phyloP scores from a whole-genome alignment of 2,329 filamentous ascomycete species.

The Zalaria obscura region DNA sequence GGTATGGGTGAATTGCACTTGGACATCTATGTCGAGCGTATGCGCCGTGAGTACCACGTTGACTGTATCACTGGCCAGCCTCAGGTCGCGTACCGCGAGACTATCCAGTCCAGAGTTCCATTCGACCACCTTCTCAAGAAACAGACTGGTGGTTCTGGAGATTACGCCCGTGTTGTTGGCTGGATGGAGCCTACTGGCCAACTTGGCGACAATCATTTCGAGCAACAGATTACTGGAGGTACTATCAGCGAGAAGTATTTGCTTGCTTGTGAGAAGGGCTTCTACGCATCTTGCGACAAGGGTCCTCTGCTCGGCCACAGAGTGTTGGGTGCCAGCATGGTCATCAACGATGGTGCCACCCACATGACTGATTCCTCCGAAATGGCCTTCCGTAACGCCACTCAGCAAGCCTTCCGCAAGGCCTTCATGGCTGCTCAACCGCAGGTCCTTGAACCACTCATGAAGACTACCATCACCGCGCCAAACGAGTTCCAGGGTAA shows the following conservation, averaged over 20 bases:
- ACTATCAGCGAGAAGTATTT: constrained; percentile 93
- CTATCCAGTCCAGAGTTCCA: constrained; percentile 61
- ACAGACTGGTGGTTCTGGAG: constrained; percentile 88
- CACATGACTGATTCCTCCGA: constrained; percentile 97
- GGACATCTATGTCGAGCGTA: constrained; percentile 94
- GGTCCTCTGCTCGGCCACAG: constrained; percentile 86
- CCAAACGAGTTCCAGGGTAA: constrained; percentile 96
- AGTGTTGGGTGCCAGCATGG: constrained; percentile 80
- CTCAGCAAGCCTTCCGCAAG: constrained; percentile 93
- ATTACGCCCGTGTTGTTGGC: constrained; percentile 84
- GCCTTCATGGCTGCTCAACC: constrained; percentile 71
- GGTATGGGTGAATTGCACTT: constrained; percentile 97
- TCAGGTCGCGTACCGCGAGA: constrained; percentile 94
- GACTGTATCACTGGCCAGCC: constrained; percentile 93
- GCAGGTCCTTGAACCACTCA: constrained; percentile 81
- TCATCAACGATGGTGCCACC: constrained; percentile 89
- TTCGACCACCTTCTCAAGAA: constrained; percentile 94
- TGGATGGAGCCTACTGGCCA: constrained; percentile 75
- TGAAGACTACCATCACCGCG: constrained; percentile 95
- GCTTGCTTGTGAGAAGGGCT: constrained; percentile 88
- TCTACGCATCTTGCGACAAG: constrained; percentile 66
- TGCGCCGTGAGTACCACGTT: constrained; percentile 91
- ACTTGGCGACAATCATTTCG: constrained; percentile 65
- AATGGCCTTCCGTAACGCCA: constrained; percentile 87
- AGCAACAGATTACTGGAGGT: constrained; percentile 76